Evolutionary conservation across 83 land plant genomes (phyloP), one percentile per base, ranked within the genome.

Genomic region (Thuja plicata): DNA sequence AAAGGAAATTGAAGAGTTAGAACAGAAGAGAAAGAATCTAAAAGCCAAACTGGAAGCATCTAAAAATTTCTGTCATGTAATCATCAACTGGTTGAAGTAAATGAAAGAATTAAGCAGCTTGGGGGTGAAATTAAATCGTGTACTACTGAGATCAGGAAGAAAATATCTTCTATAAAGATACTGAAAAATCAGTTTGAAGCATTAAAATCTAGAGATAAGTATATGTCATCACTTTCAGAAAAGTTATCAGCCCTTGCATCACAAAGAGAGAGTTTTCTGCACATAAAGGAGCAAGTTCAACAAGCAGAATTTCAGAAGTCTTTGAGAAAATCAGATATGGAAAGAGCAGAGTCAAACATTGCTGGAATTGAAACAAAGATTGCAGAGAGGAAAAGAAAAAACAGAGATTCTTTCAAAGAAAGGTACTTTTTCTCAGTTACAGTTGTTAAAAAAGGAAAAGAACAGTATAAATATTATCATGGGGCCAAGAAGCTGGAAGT

Each of bases 41-140:
- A n/a, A n/a, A n/a, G n/a, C n/a, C n/a, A 77, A 60, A 81, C 10
- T 50, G 57, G 46, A n/a, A 81, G 62, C 43, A 88, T 70, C 66
- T 79, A 35, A 43, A 88, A 54, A 10, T 81, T 30, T 83, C 27
- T 11, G 5, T 34, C 86, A 79, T 55, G 37, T 48, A 54, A 60
- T 82, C 86, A 74, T 89, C 87, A 89, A 85, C 50, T 85, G 55
- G 35, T 40, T 41, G 90, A 62, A 32, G 57, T 66, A 50, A 40
- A 21, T 21, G 32, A 71, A 32, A 84, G 12, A 45, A 27, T 85
- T 85, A 76, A 55, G 57, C 35, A 45, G 30, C 78, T 89, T 38
- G 27, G 62, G 85, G 87, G 32, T 13, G 79, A 66, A 30, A 84
- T 89, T 30, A 84, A 34, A 85, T 84, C 46, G 0, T 89, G 62